phyloP scores from a whole-genome alignment of 2,329 filamentous ascomycete species.

The Juglanconis oblonga region DNA sequence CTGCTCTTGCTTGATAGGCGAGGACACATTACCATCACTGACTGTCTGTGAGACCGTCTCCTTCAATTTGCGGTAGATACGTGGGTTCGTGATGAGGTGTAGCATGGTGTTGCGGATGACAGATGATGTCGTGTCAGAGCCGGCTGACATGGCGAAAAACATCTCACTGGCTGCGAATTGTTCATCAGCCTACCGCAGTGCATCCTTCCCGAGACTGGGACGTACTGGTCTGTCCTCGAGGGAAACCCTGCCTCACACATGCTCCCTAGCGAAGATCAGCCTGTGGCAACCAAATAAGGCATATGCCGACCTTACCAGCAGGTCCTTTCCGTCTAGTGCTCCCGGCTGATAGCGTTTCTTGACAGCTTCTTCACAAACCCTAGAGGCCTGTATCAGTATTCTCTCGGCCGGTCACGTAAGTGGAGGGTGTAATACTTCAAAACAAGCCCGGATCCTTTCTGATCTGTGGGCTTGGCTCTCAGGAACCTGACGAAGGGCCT shows the following conservation, averaged over 20 bases:
- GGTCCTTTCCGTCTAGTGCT: slow-evolving; percentile 41
- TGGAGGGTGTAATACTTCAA: slow-evolving; percentile 17
- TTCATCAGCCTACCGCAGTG: slow-evolving; percentile 37
- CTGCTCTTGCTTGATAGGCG: slow-evolving; percentile 3
- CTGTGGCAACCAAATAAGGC: background rate
- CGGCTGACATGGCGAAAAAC: slow-evolving; percentile 34
- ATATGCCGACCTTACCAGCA: slow-evolving; percentile 32
- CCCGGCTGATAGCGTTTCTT: slow-evolving; percentile 40
- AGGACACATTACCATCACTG: background rate
- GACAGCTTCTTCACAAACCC: slow-evolving; percentile 38
- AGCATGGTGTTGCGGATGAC: slow-evolving; percentile 39
- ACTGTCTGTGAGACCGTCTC: slow-evolving; percentile 10
- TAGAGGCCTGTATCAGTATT: background rate
- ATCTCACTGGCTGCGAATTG: slow-evolving; percentile 29
- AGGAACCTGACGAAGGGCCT: slow-evolving; percentile 32
- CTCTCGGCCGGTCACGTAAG: background rate
- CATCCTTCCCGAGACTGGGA: slow-evolving; percentile 33
- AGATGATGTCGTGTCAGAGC: slow-evolving; percentile 49
- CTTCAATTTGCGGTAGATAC: slow-evolving; percentile 13
- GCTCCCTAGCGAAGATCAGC: background rate
- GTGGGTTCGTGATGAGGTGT: slow-evolving; percentile 16
- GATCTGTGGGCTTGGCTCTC: slow-evolving; percentile 27
- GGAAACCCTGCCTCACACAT: background rate
- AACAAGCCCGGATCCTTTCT: slow-evolving; percentile 25
- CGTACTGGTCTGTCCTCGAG: slow-evolving; percentile 35